Conservation (phyloP, 2,329 filamentous ascomycete genomes). For the Ophiostoma fasciatum region DNA sequence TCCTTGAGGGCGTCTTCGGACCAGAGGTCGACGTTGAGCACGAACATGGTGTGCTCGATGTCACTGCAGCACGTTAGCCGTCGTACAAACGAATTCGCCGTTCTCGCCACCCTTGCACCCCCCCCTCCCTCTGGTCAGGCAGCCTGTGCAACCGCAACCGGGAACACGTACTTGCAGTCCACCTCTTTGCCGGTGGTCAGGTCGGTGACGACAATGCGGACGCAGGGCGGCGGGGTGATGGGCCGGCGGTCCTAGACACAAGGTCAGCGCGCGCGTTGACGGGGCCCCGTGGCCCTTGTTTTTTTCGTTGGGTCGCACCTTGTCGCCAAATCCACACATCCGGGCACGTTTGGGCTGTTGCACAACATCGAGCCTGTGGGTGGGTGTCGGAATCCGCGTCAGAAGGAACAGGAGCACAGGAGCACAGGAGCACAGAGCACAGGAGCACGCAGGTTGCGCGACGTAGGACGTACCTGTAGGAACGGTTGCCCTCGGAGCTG, state of each 20-base stretch:
- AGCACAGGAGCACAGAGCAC: not conserved
- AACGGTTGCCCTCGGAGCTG: conserved; percentile 10
- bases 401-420: not conserved
- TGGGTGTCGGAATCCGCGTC: not conserved
- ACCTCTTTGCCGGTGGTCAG: conserved; percentile 62
- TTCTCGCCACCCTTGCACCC: too few species aligned
- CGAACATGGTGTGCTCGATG: conserved; percentile 35
- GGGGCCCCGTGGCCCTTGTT: too few species aligned
- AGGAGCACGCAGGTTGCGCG: not conserved
- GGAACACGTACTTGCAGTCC: conserved; percentile 55
- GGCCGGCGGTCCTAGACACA: conserved; percentile 65
- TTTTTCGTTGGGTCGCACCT: conserved; percentile 57
- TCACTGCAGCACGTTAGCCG: conserved; percentile 32
- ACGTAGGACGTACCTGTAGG: conserved; percentile 10
- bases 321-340: conserved; percentile 98
- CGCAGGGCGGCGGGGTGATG: conserved; percentile 89
- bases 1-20: conserved; percentile 50
- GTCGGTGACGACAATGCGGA: conserved; percentile 69
- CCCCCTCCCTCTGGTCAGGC: not conserved
- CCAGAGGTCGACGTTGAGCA: conserved; percentile 53
- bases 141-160: not conserved
- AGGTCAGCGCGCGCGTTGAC: too few species aligned
- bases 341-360: conserved; percentile 88
- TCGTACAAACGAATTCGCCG: conserved; percentile 7
- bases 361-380: conserved; percentile 53